Conservation (phyloP, 2,329 filamentous ascomycete genomes). For the Stylonectria norvegica region DNA sequence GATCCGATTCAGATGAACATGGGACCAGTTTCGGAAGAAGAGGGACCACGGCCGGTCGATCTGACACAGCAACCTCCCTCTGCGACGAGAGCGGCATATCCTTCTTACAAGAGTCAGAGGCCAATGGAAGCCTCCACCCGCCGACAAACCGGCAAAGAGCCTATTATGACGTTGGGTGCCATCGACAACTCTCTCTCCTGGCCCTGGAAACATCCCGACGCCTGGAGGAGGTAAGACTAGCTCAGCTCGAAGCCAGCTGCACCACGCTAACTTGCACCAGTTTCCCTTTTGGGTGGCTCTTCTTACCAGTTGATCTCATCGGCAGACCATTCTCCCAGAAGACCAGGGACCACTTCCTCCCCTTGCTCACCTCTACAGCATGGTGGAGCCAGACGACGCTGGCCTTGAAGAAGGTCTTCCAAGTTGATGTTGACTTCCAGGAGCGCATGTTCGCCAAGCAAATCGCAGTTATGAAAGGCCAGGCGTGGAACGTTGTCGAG, state of each 20-base stretch:
- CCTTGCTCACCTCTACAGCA: slow-evolving; percentile 84
- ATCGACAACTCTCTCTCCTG: slow-evolving; percentile 98
- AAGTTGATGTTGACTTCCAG: slow-evolving; percentile 91
- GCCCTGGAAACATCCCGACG: slow-evolving; percentile 99
- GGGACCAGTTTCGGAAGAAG: slow-evolving; percentile 44
- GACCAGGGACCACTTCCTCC: slow-evolving; percentile 92
- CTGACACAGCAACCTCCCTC: slow-evolving; percentile 40
- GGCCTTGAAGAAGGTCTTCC: slow-evolving; percentile 81
- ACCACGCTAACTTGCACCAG: slow-evolving; percentile 48
- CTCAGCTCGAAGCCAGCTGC: too few relatives aligned
- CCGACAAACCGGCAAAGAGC: slow-evolving; percentile 42
- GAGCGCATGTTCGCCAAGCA: slow-evolving; percentile 99
- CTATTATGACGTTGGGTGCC: slow-evolving; percentile 76
- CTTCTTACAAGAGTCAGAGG: slow-evolving; percentile 78
- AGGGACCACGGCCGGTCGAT: slow-evolving; percentile 61
- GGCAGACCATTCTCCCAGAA: slow-evolving; percentile 93
- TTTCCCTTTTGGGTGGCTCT: slow-evolving; percentile 98
- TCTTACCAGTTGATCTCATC: slow-evolving; percentile 92
- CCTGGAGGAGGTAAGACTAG: slow-evolving; percentile 58
- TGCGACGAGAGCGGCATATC: slow-evolving; percentile 49
- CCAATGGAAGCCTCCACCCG: slow-evolving; percentile 74
- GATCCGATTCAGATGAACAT: slow-evolving; percentile 70
- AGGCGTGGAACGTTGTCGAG: slow-evolving; percentile 99
- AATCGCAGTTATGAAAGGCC: slow-evolving; percentile 98
- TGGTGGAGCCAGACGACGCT: slow-evolving; percentile 97